Evolutionary conservation across 192 early-diverging fungal genomes (phyloP), one percentile per base, ranked within the genome.

Genomic region (Diversispora eburnea): DNA sequence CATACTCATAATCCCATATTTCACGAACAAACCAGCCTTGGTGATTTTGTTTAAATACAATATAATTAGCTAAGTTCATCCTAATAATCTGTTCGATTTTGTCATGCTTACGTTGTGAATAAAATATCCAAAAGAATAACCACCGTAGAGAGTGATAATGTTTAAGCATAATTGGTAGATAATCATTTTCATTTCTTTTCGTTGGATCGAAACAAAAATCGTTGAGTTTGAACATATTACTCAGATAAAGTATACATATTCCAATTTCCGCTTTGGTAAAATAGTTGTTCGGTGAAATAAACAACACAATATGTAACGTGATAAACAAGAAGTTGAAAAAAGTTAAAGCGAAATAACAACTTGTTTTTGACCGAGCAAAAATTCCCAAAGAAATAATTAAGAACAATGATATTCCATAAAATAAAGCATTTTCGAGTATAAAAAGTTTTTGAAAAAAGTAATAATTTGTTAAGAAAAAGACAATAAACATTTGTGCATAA

Each of bases 311-410:
- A 63, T 63, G 61, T 63, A 42, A 63, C 61, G 61, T 20, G 25
- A 63, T 63, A 63, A 63, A 63, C 22, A 63, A 63, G 25, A 63
- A 33, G n/a, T 63, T 63, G 61, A 63, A 63, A 22, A 63, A 63
- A 42, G 61, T 63, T 6, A 63, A 3, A 63, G 61, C 61, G 25
- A 63, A 63, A 63, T 63, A 63, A 3, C 0, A 8, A 63, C 22
- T 22, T 20, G 61, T 63, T 20, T 63, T 63, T 25, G 17, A 20
- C 61, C 6, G 13, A 61, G 22, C 59, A 63, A 63, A 63, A 1
- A 42, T 5, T 8, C 61, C 22, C 61, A 63, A 22, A 7, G 22
- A 20, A 63, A 33, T 12, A 63, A 63, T 63, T 33, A 63, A 5
- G 5, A 42, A 33, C 22, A 63, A 9, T 20, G 10, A 10, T 42